phyloP scores from a whole-genome alignment of 2,329 filamentous ascomycete species.

The Phialophora macrospora region DNA sequence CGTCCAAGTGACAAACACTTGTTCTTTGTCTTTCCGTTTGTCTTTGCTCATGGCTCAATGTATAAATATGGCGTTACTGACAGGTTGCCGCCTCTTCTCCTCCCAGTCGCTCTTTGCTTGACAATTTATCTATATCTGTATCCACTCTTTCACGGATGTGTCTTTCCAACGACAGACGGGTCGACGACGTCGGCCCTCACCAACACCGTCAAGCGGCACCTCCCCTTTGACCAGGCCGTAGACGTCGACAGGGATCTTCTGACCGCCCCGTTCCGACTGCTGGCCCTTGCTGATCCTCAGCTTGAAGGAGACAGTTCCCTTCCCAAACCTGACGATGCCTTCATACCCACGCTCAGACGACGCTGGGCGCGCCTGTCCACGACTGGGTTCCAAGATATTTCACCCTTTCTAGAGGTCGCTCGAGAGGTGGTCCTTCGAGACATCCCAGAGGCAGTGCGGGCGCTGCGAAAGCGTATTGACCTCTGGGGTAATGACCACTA shows the following conservation, averaged over 20 bases:
- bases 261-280: constrained; percentile 78
- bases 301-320: constrained; percentile 90
- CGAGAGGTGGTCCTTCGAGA: constrained; percentile 64
- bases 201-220: constrained; percentile 48
- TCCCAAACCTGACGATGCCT: constrained; percentile 56
- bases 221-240: constrained; percentile 24
- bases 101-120: constrained; percentile 70
- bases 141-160: constrained; percentile 77
- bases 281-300: constrained; percentile 89
- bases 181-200: constrained; percentile 40
- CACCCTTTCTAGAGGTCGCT: constrained; percentile 9
- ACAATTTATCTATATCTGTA: constrained; percentile 87
- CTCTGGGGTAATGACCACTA: constrained; percentile 94
- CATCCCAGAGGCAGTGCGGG: constrained; percentile 68
- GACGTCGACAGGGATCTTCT: constrained; percentile 5
- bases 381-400: constrained; percentile 2
- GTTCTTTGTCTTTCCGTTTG: constrained; percentile 45
- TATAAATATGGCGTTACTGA: constrained; percentile 26
- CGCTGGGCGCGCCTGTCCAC: constrained; percentile 42
- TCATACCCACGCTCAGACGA: constrained; percentile 48
- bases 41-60: constrained; percentile 30
- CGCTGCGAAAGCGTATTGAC: constrained; percentile 79
- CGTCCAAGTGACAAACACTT: not conserved
- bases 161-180: constrained; percentile 67
- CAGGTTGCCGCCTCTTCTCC: constrained; percentile 54